Conservation (phyloP, 768 basidiomycete genomes). For the Phaeolepiota aurea region DNA sequence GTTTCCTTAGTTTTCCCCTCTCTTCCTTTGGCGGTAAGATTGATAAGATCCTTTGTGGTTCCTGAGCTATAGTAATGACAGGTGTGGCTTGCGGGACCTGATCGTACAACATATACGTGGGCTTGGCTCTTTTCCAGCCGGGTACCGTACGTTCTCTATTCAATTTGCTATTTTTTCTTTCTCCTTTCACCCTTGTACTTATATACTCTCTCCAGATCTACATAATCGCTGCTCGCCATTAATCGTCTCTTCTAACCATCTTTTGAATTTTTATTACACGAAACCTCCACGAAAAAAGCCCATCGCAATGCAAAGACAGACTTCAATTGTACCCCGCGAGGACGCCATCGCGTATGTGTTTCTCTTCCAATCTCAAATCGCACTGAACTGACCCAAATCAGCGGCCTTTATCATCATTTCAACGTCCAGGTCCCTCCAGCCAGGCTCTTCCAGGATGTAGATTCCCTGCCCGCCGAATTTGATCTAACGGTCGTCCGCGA, state of each 20-base stretch:
- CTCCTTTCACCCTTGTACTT: neutral
- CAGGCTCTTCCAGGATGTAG: conserved; percentile 9
- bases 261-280: too few species aligned
- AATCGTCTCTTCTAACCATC: too few species aligned
- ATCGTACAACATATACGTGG: neutral
- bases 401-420: conserved; percentile 37
- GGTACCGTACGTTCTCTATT: neutral
- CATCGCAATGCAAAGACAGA: neutral
- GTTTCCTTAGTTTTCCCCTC: too few species aligned
- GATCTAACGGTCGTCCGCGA: conserved; percentile 39
- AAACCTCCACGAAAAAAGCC: too few species aligned
- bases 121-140: neutral
- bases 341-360: conserved; percentile 25
- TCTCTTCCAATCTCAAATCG: neutral
- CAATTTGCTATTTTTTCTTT: neutral
- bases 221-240: too few species aligned
- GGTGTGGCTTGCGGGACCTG: neutral
- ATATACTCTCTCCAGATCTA: neutral
- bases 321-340: conserved; percentile 21
- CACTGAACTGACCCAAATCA: conserved; percentile 9
- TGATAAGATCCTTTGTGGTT: neutral
- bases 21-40: neutral
- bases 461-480: conserved; percentile 29
- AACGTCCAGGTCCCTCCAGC: conserved; percentile 21
- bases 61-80: neutral